Evolutionary conservation across 352 stramenopile genomes (phyloP), one percentile per base, ranked within the genome.

Genomic region (Phytophthora macrochlamydospora): DNA sequence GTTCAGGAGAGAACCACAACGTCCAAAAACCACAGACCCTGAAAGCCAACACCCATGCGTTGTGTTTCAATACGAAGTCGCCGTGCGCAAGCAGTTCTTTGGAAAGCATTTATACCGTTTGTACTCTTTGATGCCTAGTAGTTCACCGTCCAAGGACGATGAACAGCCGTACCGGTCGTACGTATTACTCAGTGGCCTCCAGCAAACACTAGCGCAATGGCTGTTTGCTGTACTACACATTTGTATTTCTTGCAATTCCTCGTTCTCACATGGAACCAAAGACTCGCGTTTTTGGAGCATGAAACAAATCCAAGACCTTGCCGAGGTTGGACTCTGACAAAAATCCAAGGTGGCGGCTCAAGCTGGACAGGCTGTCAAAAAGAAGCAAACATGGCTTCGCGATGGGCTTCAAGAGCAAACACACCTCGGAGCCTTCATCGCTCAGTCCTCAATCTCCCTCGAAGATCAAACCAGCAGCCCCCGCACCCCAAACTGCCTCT

Each of bases 401-500:
- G 18, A 24, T 24, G 18, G 18, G 18, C 18, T 24, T 24, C 18
- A 24, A 24, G 18, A 24, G 18, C 18, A 24, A 24, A 24, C 18
- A 24, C 18, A 24, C 18, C 18, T 24, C 9, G 35, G 35, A 40
- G 35, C 35, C 6, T 6, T 40, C 9, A 40, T 40, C 35, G 28
- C 33, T 49, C 38, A 71, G 37, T 66, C 58, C n/a, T n/a, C 56
- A 66, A 56, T 12, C 33, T 49, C 14, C 44, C 28, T 49, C 32
- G 50, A n/a, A 45, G 14, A 18, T 42, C 14, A 54, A 58, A 24
- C 29, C 7, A 3, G 37, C 45, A 54, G n/a, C 28, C 14, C 33
- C 3, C 49, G 32, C 1, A 66, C 65, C 18, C 3, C 38, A 14
- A 14, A 45, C 38, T 24, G 18, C 38, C 38, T 45, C 38, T 24